phyloP scores from a whole-genome alignment of 345 rosid genomes.

The Eucalyptus brandiana region DNA sequence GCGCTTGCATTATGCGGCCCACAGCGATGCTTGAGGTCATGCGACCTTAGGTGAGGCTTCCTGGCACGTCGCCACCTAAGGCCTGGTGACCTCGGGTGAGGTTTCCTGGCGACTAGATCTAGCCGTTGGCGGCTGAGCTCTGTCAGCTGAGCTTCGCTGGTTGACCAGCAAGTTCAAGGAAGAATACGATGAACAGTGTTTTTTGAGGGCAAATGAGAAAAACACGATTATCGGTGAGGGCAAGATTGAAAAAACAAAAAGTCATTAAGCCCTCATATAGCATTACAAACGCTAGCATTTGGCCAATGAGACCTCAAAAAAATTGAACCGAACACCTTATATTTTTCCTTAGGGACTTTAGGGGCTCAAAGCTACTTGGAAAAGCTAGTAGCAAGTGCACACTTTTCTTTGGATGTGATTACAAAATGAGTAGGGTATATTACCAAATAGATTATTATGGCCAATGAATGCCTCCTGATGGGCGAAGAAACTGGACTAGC shows the following conservation, averaged over 20 bases:
- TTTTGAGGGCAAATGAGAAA: too few relatives aligned
- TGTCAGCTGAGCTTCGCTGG: too few relatives aligned
- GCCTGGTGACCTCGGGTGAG: accelerated
- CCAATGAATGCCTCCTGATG: not conserved
- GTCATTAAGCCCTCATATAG: too few relatives aligned
- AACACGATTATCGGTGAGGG: accelerated
- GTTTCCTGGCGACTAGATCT: accelerated
- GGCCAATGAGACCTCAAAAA: too few relatives aligned
- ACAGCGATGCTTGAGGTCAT: accelerated
- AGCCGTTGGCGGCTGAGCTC: accelerated
- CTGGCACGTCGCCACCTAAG: accelerated
- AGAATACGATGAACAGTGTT: accelerated
- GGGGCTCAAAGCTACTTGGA: accelerated
- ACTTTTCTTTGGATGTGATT: not conserved
- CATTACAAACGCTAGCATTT: too few relatives aligned
- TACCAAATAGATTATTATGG: not conserved
- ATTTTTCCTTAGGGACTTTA: too few relatives aligned
- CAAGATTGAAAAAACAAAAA: too few relatives aligned
- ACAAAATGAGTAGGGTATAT: not conserved
- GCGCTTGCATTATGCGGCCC: too few relatives aligned
- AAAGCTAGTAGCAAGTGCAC: accelerated
- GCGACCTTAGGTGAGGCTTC: too few relatives aligned
- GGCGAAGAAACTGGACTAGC: not conserved
- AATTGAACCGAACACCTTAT: too few relatives aligned
- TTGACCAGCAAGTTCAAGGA: too few relatives aligned